These are phyloP conservation scores for Neofusicoccum ribis DNA, from an alignment of 2,329 filamentous ascomycete species.

Conservation along the genomic window DNA sequence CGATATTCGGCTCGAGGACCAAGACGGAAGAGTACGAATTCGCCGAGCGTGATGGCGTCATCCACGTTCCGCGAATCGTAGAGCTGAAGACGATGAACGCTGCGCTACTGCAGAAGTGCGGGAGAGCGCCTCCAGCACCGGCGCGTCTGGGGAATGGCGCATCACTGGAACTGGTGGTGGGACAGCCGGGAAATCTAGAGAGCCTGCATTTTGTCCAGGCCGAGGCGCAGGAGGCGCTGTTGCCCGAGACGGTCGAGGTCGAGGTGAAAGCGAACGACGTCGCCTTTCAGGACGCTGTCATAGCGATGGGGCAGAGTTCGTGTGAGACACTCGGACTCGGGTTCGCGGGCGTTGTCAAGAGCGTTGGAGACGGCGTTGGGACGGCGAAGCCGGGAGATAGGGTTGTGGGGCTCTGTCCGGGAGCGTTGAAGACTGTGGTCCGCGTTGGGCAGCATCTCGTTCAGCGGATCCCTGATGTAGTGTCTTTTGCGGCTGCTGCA, in stretches of 20 bases:
- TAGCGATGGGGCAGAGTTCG: too few relatives aligned
- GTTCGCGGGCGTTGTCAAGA: neutral
- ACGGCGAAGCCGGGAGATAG: too few relatives aligned
- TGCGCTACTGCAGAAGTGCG: too few relatives aligned
- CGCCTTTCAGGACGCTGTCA: too few relatives aligned
- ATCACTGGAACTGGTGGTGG: neutral
- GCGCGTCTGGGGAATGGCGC: neutral
- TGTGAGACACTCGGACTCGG: too few relatives aligned
- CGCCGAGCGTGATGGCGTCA: neutral
- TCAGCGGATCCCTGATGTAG: neutral
- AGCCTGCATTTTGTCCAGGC: neutral
- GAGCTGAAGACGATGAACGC: too few relatives aligned
- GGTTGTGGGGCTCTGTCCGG: too few relatives aligned
- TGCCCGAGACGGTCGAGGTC: slow-evolving; percentile 21
- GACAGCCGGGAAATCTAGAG: too few relatives aligned
- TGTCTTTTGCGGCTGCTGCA: neutral
- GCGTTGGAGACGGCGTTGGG: too few relatives aligned
- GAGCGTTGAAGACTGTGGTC: neutral
- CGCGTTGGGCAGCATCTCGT: neutral
- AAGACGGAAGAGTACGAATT: neutral
- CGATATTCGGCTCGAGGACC: neutral
- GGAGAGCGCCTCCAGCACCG: neutral
- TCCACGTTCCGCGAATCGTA: neutral
- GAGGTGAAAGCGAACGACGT: slow-evolving; percentile 24
- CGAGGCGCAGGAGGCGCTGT: neutral